Conservation (phyloP, 495 filamentous ascomycete species). For the Podospora pseudocomata region DNA sequence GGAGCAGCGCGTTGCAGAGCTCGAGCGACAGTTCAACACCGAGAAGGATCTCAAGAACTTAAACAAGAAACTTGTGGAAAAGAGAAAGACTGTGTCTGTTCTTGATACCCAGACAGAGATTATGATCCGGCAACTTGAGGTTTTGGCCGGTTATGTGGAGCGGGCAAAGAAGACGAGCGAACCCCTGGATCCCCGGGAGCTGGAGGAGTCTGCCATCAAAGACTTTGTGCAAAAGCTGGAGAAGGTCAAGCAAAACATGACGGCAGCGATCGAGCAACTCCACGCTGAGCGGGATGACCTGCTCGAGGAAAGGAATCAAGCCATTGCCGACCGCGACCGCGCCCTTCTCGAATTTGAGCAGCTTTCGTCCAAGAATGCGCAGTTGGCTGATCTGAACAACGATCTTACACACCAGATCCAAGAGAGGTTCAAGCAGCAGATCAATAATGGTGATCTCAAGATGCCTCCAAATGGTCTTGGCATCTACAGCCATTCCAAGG, state of each 20-base stretch:
- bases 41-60: slow-evolving; percentile 79
- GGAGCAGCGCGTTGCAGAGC: slow-evolving; percentile 73
- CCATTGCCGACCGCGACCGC: slow-evolving; percentile 80
- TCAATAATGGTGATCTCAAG: slow-evolving; percentile 52
- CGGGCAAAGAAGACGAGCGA: slow-evolving; percentile 68
- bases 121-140: slow-evolving; percentile 85
- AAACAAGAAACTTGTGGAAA: slow-evolving; percentile 83
- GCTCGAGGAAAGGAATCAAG: slow-evolving; percentile 72
- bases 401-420: slow-evolving; percentile 92
- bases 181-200: slow-evolving; percentile 65
- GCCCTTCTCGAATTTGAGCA: slow-evolving; percentile 94
- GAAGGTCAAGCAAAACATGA: slow-evolving; percentile 74
- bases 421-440: slow-evolving; percentile 79
- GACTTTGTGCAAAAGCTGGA: slow-evolving; percentile 87
- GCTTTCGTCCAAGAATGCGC: slow-evolving; percentile 85
- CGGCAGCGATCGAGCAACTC: slow-evolving; percentile 75
- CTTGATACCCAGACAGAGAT: slow-evolving; percentile 93
- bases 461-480: slow-evolving; percentile 70
- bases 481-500: slow-evolving; percentile 75
- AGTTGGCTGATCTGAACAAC: slow-evolving; percentile 90
- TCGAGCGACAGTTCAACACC: slow-evolving; percentile 66
- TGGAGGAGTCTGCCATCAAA: slow-evolving; percentile 80
- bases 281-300: slow-evolving; percentile 78
- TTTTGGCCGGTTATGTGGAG: slow-evolving; percentile 64
- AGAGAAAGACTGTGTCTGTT: slow-evolving; percentile 93